These are phyloP conservation scores for Mucuna pruriens DNA, from an alignment of 306 rosid genomes.

Conservation along the genomic window DNA sequence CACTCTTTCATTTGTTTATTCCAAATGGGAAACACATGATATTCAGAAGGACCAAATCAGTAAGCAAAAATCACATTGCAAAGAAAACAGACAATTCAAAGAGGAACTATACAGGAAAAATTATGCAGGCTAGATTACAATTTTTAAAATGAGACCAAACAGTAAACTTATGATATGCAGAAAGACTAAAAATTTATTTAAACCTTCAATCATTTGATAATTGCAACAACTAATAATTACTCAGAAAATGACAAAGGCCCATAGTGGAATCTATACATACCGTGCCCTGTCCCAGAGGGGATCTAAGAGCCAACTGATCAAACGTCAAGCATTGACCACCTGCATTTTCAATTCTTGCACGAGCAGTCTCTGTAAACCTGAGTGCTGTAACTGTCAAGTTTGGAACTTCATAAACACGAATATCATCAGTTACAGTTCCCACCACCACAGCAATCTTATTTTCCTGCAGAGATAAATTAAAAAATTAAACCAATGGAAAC, in stretches of 20 bases:
- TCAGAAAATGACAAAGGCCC: neutral
- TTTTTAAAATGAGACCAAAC: neutral
- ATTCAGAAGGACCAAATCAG: neutral
- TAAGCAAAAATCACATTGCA: neutral
- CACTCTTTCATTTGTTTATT: neutral
- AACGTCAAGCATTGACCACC: conserved; percentile 90
- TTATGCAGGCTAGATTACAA: no score
- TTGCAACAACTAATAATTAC: neutral
- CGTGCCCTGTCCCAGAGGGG: conserved; percentile 88
- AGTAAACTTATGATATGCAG: neutral
- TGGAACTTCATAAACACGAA: conserved; percentile 74
- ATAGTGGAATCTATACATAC: conserved; percentile 42
- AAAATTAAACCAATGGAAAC: conserved; percentile 23
- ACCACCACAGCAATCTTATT: conserved; percentile 73
- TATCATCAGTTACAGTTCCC: conserved; percentile 74
- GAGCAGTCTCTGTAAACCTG: conserved; percentile 82
- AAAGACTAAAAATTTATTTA: neutral
- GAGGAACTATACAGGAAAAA: no score
- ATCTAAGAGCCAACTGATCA: conserved; percentile 80
- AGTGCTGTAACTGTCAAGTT: conserved; percentile 74
- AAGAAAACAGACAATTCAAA: neutral
- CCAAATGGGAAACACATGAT: neutral
- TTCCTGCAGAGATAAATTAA: conserved; percentile 47
- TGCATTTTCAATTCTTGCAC: conserved; percentile 83
- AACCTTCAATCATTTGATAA: neutral